Evolutionary conservation across 1,284 basidiomycete species (phyloP).

Genomic region (Malassezia cuniculi): DNA sequence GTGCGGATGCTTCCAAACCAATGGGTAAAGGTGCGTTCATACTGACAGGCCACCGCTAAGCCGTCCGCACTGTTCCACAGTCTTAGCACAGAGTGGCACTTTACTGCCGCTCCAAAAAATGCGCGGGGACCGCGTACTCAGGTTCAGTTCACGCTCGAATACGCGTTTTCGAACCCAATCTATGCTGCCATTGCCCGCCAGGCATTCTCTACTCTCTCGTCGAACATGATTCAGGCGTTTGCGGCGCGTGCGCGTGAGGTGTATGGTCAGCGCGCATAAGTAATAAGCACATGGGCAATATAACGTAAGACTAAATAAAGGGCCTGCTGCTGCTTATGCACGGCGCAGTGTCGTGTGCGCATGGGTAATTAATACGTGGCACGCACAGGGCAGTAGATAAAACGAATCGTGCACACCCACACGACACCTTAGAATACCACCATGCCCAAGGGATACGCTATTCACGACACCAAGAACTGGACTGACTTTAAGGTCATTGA

Average conservation of each 20-base stretch:
- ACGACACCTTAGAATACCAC: too few relatives aligned
- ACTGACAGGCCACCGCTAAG: conserved; percentile 61
- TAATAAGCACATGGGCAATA: too few relatives aligned
- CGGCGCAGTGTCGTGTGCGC: too few relatives aligned
- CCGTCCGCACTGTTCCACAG: conserved; percentile 73
- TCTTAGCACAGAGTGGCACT: conserved; percentile 59
- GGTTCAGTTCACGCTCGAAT: conserved; percentile 52
- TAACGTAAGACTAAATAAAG: too few relatives aligned
- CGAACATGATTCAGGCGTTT: conserved; percentile 81
- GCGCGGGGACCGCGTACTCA: conserved; percentile 6
- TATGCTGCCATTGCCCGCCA: conserved; percentile 67
- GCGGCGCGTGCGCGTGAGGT: conserved; percentile 72
- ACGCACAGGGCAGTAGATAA: too few relatives aligned
- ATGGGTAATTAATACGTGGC: too few relatives aligned
- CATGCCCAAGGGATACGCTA: conserved; percentile 38
- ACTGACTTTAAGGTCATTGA: conserved; percentile 43
- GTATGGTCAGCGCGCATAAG: too few relatives aligned
- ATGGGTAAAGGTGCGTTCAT: conserved; percentile 59
- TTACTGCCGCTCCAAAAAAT: conserved; percentile 5
- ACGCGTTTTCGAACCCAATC: conserved; percentile 73
- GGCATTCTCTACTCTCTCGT: conserved; percentile 74
- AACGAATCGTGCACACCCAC: too few relatives aligned
- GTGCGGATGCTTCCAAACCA: conserved; percentile 66
- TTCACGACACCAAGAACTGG: conserved; percentile 39
- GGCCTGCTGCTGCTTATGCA: too few relatives aligned